Base-by-base conservation (phyloP, 2,329 filamentous ascomycete species). In the Neonectria magnoliae region DNA sequence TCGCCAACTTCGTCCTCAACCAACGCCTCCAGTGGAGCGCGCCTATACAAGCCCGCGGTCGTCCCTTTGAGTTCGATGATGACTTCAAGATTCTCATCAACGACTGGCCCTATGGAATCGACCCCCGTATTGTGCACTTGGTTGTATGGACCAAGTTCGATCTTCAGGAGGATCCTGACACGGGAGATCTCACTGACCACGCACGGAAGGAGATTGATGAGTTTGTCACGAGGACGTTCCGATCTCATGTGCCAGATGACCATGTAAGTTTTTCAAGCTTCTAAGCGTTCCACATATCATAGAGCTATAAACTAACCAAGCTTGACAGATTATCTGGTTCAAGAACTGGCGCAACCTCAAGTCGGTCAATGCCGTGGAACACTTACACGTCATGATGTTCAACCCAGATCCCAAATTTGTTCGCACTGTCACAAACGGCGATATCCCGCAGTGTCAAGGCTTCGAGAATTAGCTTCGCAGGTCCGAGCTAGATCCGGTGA, bases 91-190 rank as follows among this genome's bases (percentile, higher is more conserved):
- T 97, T 52, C 78, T 97, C 44, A 88, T 87, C 80, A 98, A 98
- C 76, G 94, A 98, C 83, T 98, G 94, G 93, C 95, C 95, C 0
- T 98, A 98, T 75, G 94, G 93, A 0, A 84, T 98, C 57, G 93
- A 96, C 72, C 76, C 82, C 51, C 84, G 87, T 56, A 94, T 97
- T 68, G 87, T 93, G 16, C 95, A 98, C 76, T 83, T 98, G 3
- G 93, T 97, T 5, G 89, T 97, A 13, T 98, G 95, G 95, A 96
- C 92, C 52, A 97, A 97, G 79, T 97, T 97, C 74, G 84, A 87
- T 52, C 82, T 98, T 25, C 85, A 89, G 57, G 91, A 94, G 62
- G 90, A 96, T 71, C 78, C 80, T 4, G 74, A 62, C 81, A 87
- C 88, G 0, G 90, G 88, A 14, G 89, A 93, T 68, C 80, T 97